Percentiles rank a stretch among this genome's conserved stretches.
phyloP scores from a whole-genome alignment of 179 eudicot genomes.

The Camellia oleifera region DNA sequence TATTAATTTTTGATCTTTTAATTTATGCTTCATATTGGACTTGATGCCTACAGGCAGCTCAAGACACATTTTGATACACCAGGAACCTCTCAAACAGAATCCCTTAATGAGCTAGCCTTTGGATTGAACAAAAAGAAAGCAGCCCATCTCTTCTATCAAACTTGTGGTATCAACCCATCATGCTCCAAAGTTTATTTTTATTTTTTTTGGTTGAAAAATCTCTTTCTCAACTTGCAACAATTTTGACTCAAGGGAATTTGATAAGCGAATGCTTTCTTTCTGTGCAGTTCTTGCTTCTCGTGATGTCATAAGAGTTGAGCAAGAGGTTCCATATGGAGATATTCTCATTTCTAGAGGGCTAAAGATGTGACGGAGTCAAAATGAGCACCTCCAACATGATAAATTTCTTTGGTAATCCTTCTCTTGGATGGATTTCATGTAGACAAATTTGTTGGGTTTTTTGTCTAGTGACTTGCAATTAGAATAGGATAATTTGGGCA shows the following conservation, averaged over 20 bases:
- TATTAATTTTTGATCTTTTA: neutral
- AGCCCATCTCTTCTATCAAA: slow-evolving; percentile 84
- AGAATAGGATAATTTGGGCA: slow-evolving; percentile 5
- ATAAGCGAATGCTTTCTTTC: neutral
- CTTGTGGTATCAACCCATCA: slow-evolving; percentile 56
- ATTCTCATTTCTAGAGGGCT: slow-evolving; percentile 77
- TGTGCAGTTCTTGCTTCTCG: slow-evolving; percentile 81
- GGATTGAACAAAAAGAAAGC: slow-evolving; percentile 80
- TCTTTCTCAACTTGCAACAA: neutral
- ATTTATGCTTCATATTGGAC: slow-evolving; percentile 9
- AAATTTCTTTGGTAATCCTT: neutral
- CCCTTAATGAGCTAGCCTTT: slow-evolving; percentile 65
- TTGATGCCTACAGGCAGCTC: slow-evolving; percentile 59
- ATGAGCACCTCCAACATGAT: neutral
- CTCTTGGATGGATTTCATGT: neutral
- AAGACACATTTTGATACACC: slow-evolving; percentile 84
- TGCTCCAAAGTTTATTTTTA: no score
- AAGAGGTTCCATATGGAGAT: slow-evolving; percentile 66
- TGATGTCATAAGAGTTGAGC: slow-evolving; percentile 61
- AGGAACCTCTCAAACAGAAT: slow-evolving; percentile 65
- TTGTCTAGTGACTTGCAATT: neutral
- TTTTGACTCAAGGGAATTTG: neutral
- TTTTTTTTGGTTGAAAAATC: neutral
- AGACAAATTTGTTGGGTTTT: neutral
- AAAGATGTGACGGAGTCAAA: slow-evolving; percentile 50